Base-by-base conservation (phyloP, 2,329 filamentous ascomycete species). In the Fusarium xyrophilum region DNA sequence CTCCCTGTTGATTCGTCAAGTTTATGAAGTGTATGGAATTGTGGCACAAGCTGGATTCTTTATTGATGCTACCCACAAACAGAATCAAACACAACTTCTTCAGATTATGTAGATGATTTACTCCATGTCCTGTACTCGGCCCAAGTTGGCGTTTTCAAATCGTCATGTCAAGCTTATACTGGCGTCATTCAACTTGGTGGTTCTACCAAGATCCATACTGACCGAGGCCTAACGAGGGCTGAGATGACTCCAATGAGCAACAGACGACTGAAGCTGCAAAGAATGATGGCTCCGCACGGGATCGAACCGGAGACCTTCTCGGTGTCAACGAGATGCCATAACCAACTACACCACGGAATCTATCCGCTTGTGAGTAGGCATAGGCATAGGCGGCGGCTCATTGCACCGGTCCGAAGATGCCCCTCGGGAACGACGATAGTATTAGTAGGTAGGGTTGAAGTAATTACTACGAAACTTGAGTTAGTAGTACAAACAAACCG, bases 291-390 rank as follows among this genome's bases (percentile, higher is more conserved):
- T 73, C 69, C 69, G 70, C 71, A 69, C 71, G 70, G 71, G 70
- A 68, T 73, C 36, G 67, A 73, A 73, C 71, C 71, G 70, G 71
- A 69, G 71, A 73, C 70, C 71, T 73, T 73, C 71, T 73, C 68
- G 68, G 70, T 73, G 70, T 72, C 66, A 71, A 60, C 68, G 68
- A 73, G 71, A 71, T 72, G 69, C 69, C 71, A 50, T 50, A n/a
- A 50, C 46, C 71, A 73, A 61, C 71, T 73, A 73, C 70, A 73
- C 71, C 71, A 73, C 70, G 67, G 39, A 72, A 73, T 67, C 67
- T 11, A 50, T 52, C 10, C 42, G 7, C 9, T 36, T 62, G 30
- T n/a, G 21, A 3, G 5, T 2, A 14, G 25, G 7, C 11, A 1
- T 19, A 23, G 19, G 25, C 36, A 21, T 46, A 63, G 55, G 30